Conservation (phyloP, 108 stramenopile species). For the Skeletonema tropicum region DNA sequence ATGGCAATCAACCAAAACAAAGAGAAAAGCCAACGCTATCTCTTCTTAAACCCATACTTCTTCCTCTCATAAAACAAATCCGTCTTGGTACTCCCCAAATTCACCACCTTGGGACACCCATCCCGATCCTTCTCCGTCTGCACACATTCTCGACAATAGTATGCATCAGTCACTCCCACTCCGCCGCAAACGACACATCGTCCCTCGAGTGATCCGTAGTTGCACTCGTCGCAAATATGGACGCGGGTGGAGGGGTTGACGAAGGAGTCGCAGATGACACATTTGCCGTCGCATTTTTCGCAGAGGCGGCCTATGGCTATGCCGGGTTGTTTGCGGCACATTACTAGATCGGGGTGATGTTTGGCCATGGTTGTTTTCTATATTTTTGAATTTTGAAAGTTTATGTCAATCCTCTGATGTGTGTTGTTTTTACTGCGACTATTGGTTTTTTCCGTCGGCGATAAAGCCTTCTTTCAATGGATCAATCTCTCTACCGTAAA, state of each 20-base stretch:
- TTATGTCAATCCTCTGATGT: background rate
- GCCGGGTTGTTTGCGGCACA: constrained; percentile 99
- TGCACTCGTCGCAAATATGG: constrained; percentile 99
- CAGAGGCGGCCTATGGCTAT: constrained; percentile 96
- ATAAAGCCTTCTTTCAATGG: background rate
- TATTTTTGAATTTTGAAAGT: background rate
- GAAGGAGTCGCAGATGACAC: constrained; percentile 97
- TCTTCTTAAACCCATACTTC: constrained; percentile 94
- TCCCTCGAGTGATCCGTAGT: constrained; percentile 95
- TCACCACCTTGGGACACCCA: constrained; percentile 99
- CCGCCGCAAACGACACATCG: constrained; percentile 97
- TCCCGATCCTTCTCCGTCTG: constrained; percentile 96
- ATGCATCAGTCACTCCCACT: constrained; percentile 97
- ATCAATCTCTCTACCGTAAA: no score
- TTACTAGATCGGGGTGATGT: constrained; percentile 98
- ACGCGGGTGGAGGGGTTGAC: constrained; percentile 91
- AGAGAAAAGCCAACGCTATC: constrained; percentile 43
- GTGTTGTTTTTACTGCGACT: background rate
- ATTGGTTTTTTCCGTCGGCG: background rate
- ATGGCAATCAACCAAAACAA: background rate
- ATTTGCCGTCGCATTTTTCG: constrained; percentile 98
- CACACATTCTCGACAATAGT: constrained; percentile 97
- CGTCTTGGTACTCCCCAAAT: constrained; percentile 95
- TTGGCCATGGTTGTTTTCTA: constrained; percentile 81
- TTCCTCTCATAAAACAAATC: constrained; percentile 99